phyloP scores from a whole-genome alignment of 1,284 basidiomycete species.

The Cerrena zonata region DNA sequence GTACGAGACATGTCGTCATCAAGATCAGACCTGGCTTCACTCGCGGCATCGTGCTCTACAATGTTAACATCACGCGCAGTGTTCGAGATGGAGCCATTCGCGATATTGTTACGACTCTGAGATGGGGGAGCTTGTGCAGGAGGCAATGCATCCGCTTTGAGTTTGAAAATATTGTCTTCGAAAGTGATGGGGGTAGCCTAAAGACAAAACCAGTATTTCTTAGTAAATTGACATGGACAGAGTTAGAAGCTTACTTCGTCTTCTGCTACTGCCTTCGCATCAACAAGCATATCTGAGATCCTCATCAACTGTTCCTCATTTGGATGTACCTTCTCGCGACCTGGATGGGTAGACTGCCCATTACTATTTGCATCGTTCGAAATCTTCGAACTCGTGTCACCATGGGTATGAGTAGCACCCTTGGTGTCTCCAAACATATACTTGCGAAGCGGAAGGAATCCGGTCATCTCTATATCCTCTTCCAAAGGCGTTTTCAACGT shows the following conservation, averaged over 20 bases:
- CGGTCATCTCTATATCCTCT: slow-evolving; percentile 86
- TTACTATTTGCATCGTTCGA: slow-evolving; percentile 3
- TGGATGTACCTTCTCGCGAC: slow-evolving; percentile 70
- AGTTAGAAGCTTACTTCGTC: slow-evolving; percentile 40
- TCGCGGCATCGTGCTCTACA: background rate
- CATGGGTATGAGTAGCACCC: slow-evolving; percentile 10
- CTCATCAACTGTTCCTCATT: slow-evolving; percentile 95
- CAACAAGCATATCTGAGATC: slow-evolving; percentile 78
- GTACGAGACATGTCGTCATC: slow-evolving; percentile 71
- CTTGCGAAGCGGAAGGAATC: slow-evolving; percentile 78
- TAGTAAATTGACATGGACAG: too few species aligned
- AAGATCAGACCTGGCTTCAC: slow-evolving; percentile 22
- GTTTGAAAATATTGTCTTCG: slow-evolving; percentile 36
- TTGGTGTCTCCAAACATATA: slow-evolving; percentile 32
- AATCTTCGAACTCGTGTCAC: background rate
- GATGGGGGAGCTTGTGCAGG: too few species aligned
- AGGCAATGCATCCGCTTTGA: background rate
- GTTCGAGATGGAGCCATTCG: too few species aligned
- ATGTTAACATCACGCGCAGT: background rate
- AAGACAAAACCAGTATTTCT: too few species aligned
- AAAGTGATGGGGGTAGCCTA: background rate
- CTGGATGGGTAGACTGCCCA: slow-evolving; percentile 6
- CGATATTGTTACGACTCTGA: too few species aligned
- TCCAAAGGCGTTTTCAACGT: slow-evolving; percentile 65
- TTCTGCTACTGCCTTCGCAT: slow-evolving; percentile 61